Conservation (phyloP, 2,329 filamentous ascomycete species). For the Xylaria multiplex region DNA sequence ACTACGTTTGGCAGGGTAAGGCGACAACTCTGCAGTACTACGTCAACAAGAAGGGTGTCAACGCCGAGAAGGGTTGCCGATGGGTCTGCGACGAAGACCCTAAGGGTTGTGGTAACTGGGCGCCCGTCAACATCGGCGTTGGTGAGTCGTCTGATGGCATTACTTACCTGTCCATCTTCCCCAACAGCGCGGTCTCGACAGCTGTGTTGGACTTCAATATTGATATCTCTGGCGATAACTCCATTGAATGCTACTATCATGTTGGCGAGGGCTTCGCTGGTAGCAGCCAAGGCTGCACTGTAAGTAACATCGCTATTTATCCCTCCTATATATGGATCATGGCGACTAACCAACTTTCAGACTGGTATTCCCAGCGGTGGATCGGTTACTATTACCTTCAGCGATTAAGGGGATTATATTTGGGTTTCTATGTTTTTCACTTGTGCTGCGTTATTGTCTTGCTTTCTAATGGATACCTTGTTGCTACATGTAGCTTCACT, state of each 20-base stretch:
- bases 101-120: conserved; percentile 80
- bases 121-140: conserved; percentile 86
- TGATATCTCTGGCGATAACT: conserved; percentile 74
- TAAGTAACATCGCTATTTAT: conserved; percentile 60
- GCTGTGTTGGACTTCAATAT: conserved; percentile 81
- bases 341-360: conserved; percentile 47
- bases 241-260: conserved; percentile 70
- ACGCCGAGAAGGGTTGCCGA: conserved; percentile 74
- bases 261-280: conserved; percentile 68
- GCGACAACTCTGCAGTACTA: conserved; percentile 95
- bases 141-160: conserved; percentile 68
- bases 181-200: conserved; percentile 79
- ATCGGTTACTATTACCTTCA: conserved; percentile 58
- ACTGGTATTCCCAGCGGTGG: conserved; percentile 56
- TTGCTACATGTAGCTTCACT: conserved; percentile 45
- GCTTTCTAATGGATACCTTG: conserved; percentile 50
- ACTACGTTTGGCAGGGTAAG: conserved; percentile 81
- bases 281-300: conserved; percentile 78
- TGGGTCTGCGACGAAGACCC: conserved; percentile 69
- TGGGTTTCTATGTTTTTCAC: conserved; percentile 38
- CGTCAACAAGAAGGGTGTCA: conserved; percentile 82
- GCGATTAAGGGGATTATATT: conserved; percentile 42
- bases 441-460: conserved; percentile 45
- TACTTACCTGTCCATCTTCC: conserved; percentile 86
- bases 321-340: conserved; percentile 34